Conservation (phyloP, 75 land plant species). For the Larix kaempferi region DNA sequence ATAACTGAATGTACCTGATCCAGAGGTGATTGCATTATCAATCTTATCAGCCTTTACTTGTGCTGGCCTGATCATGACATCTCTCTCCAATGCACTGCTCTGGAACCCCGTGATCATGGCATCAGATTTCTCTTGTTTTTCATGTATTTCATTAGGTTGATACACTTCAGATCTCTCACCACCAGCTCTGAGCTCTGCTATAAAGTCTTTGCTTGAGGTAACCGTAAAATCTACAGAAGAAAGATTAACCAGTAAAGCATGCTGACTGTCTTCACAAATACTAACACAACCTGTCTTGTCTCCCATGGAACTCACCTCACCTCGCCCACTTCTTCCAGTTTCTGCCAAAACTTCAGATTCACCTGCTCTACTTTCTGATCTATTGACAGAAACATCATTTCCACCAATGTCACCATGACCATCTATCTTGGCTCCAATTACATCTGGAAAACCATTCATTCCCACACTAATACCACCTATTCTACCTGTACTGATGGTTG, state of each 20-base stretch:
- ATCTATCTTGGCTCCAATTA: conserved; percentile 12
- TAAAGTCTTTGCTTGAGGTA: conserved; percentile 8
- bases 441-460: conserved; percentile 21
- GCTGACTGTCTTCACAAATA: conserved; percentile 12
- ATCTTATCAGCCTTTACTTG: neutral
- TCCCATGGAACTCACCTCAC: conserved; percentile 9
- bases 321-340: conserved; percentile 8
- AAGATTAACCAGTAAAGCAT: conserved; percentile 9
- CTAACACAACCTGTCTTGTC: conserved; percentile 4
- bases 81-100: neutral
- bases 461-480: conserved; percentile 21
- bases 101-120: neutral
- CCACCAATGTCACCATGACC: conserved; percentile 17
- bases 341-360: conserved; percentile 31
- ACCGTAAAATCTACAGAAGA: neutral
- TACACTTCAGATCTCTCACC: conserved; percentile 14
- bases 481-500: conserved; percentile 20
- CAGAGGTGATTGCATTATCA: neutral
- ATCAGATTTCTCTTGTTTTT: conserved; percentile 11
- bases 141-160: conserved; percentile 1
- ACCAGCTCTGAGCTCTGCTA: neutral
- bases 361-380: conserved; percentile 32
- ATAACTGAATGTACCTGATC: neutral
- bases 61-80: neutral
- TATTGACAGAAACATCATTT: conserved; percentile 22